Base-by-base conservation (phyloP, 306 rosid genomes). In the Dalbergia oliveri region DNA sequence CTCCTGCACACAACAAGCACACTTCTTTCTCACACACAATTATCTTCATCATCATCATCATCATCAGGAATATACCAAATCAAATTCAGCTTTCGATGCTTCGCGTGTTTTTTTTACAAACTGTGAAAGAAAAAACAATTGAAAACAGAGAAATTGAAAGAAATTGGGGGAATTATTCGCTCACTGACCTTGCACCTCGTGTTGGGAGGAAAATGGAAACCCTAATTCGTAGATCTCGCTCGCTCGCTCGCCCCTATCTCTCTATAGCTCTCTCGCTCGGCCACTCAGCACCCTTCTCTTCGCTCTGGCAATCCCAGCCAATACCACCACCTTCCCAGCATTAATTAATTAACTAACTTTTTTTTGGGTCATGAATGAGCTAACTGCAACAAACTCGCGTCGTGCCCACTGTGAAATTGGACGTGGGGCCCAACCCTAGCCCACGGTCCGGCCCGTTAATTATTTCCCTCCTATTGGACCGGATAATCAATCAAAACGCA, bases 1-100 rank as follows among this genome's bases (percentile, higher is more conserved):
- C 53, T 79, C 98, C 98, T 93, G 98, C 97, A 93, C 93, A 93
- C 73, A 87, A 90, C 85, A 90, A 89, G 88, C 87, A 86, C 92
- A 89, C 88, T 92, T 88, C 96, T 89, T 85, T 93, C 97, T 93
- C 96, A 93, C 97, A 88, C 96, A 93, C 76, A 88, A 67, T 51
- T 51, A 62, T 71, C 75, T 41, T 65, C 86, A 69, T 80, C 84
- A 79, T 76, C 86, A 69, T 80, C 84, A 79, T 76, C 69, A 65
- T 68, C 87, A 79, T 79, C 84, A 83, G 47, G 10, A 7, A 43
- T 73, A 72, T 83, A 79, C 91, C 91, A 88, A 87, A 87, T 83
- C 82, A 87, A 87, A 87, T 87, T 86, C 89, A 87, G 89, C 88
- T 82, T 69, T 78, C 62, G 72, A n/a, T 47, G 51, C n/a, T 41